These are phyloP conservation scores for Xerocomellus dryophilus DNA, from an alignment of 768 basidiomycete genomes.

Conservation along the genomic window DNA sequence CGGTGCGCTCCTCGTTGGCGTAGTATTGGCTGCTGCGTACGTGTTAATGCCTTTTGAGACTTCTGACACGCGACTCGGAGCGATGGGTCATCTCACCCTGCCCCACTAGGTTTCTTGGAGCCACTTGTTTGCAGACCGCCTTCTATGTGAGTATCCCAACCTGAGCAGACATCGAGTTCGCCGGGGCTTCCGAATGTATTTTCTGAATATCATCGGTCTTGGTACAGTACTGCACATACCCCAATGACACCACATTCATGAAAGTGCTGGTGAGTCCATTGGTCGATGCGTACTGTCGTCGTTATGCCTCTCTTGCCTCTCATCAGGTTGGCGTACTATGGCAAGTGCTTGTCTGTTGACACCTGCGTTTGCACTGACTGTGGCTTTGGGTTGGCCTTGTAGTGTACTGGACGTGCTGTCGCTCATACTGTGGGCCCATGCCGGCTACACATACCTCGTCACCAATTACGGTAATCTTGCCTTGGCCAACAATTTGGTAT, in stretches of 20 bases:
- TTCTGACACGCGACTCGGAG: no score
- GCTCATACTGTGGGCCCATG: background rate
- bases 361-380: background rate
- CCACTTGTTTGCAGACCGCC: background rate
- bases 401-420: background rate
- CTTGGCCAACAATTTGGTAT: background rate
- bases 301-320: background rate
- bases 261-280: background rate
- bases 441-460: background rate
- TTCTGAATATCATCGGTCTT: background rate
- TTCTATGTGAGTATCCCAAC: background rate
- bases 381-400: background rate
- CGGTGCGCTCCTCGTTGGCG: slow-evolving; percentile 1
- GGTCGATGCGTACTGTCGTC: no score
- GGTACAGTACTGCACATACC: background rate
- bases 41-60: background rate
- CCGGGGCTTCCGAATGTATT: no score
- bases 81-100: background rate
- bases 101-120: background rate
- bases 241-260: background rate
- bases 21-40: background rate
- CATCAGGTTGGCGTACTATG: no score
- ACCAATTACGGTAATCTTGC: background rate
- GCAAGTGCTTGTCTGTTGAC: no score
- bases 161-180: background rate